Conservation (phyloP, 768 basidiomycete genomes). For the Psilocybe azurescens region DNA sequence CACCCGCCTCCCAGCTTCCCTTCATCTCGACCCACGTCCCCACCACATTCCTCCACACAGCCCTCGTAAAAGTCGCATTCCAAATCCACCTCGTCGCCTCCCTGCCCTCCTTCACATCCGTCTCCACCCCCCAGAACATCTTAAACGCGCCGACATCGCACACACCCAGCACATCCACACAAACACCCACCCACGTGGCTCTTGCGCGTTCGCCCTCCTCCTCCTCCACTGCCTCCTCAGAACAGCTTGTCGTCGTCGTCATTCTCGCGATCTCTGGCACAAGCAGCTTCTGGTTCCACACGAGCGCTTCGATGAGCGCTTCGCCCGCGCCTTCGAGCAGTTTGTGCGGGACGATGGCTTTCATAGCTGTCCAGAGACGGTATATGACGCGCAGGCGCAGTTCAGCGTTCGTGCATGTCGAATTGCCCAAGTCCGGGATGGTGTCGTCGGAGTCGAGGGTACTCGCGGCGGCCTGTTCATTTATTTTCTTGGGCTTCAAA, state of each 20-base stretch:
- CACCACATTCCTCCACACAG: constrained; percentile 63
- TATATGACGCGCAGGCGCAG: constrained; percentile 64
- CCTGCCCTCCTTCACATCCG: constrained; percentile 21
- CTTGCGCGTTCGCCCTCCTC: constrained; percentile 44
- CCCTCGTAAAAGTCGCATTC: constrained; percentile 45
- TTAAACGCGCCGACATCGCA: constrained; percentile 53
- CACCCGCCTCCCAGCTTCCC: constrained; percentile 58
- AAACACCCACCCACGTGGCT: constrained; percentile 63
- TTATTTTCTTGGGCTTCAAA: constrained; percentile 34
- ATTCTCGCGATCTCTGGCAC: constrained; percentile 32
- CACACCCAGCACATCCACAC: constrained; percentile 55
- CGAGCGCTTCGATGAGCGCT: constrained; percentile 52
- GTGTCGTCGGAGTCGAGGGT: constrained; percentile 21
- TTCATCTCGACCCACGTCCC: constrained; percentile 59
- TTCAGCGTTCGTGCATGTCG: constrained; percentile 45
- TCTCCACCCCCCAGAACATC: constrained; percentile 56
- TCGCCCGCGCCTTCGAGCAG: constrained; percentile 47
- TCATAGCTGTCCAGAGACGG: constrained; percentile 59
- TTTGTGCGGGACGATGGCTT: constrained; percentile 44
- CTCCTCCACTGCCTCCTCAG: constrained; percentile 14
- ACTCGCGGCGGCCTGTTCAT: constrained; percentile 3
- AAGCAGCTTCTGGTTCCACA: constrained; percentile 51
- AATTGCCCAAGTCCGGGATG: constrained; percentile 18
- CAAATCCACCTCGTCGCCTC: constrained; percentile 41
- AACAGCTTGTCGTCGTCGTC: background rate